Conservation (phyloP, 1,139 yeast genomes). For the Blastobotrys serpentis region DNA sequence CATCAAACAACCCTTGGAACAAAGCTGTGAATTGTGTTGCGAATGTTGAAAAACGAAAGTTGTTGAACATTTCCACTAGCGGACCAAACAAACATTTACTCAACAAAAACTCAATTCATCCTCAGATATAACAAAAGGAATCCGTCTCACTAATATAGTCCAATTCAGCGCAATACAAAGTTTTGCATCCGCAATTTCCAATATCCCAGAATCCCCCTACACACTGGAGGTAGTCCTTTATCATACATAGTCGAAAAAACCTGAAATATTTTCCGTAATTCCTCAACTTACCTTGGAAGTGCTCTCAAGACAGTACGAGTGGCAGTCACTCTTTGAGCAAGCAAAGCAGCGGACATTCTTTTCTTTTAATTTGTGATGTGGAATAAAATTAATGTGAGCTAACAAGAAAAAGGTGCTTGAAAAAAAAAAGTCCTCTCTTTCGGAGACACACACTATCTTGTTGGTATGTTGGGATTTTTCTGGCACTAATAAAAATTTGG, state of each 20-base stretch:
- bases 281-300: slow-evolving; percentile 12
- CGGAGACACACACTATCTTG: slow-evolving; percentile 3
- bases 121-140: too few relatives aligned
- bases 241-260: too few relatives aligned
- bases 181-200: neutral
- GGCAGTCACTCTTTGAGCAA: slow-evolving; percentile 19
- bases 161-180: too few relatives aligned
- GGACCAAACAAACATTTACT: too few relatives aligned
- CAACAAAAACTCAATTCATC: too few relatives aligned
- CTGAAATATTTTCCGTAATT: neutral
- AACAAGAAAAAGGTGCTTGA: neutral
- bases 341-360: slow-evolving; percentile 20
- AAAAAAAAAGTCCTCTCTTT: neutral
- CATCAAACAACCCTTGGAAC: too few relatives aligned
- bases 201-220: too few relatives aligned
- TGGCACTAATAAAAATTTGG: neutral
- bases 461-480: slow-evolving; percentile 6
- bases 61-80: too few relatives aligned
- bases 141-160: too few relatives aligned
- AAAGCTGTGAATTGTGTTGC: too few relatives aligned
- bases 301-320: slow-evolving; percentile 16
- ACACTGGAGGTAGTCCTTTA: too few relatives aligned
- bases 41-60: too few relatives aligned
- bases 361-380: neutral
- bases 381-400: neutral